Base-by-base conservation (phyloP, 148 eudicot species). In the Tetragonia tetragonoides region DNA sequence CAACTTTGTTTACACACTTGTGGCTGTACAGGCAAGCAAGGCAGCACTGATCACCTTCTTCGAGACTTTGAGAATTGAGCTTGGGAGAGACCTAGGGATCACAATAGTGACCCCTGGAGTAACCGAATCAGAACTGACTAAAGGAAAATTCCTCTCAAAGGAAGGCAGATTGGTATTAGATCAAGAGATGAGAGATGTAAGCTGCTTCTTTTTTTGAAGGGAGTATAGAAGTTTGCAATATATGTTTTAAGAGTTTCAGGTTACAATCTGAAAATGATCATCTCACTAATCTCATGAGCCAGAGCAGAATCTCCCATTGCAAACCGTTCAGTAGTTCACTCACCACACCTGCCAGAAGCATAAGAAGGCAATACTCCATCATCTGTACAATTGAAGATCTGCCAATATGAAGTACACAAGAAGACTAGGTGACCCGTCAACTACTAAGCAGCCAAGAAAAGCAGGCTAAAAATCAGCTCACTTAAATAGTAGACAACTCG, bases 91-190 rank as follows among this genome's bases (percentile, higher is more conserved):
- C 14, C 44, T 89, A 47, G 85, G 86, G 54, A 79, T 92, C 12
- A 90, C 91, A 3, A 64, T 89, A 10, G 97, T 88, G 10, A 86
- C 89, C 10, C 92, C 97, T 0, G 90, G 97, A 34, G 73, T 86
- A 40, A 76, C 81, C 4, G 97, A 92, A 76, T 92, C 94, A 44
- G 94, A 92, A 72, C 18, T 90, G 71, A 90, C 88, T 37, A 89
- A 78, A 77, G 97, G 94, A 34, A 90, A 89, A 72, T 81, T 75
- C 75, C 78, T 88, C 4, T 40, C 69, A 8, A 79, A 80, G 79
- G 89, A 78, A 21, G 92, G 92, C 21, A 73, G 77, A 46, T 24
- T 87, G 68, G 81, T 61, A 34, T 21, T 87, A 6, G 92, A 92
- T 76, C 87, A 66, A 28, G 85, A 86, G 6, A 61, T 82, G 72